Base-by-base conservation (phyloP, 805 yeast species). In the Priceomyces medius region DNA sequence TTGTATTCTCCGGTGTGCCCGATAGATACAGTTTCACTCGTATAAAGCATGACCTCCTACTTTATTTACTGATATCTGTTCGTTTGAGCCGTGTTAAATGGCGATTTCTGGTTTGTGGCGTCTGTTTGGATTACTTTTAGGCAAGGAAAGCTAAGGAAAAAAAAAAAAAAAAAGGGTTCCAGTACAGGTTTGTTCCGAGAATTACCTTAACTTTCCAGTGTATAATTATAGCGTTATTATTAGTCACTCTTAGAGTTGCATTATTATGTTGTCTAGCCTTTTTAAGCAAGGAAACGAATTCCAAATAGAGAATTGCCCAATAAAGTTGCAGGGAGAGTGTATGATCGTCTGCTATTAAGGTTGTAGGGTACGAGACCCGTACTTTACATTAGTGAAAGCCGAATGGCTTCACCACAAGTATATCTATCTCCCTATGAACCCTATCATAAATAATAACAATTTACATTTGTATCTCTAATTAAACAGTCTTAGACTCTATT, bases 51-150 rank as follows among this genome's bases (percentile, higher is more conserved):
- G 18, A 5, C 17, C 14, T 8, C 31, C 31, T 4, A 4, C 4
- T 27, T 27, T 27, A 27, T 13, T 27, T 27, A 27, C 4, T 27
- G 16, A 27, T 8, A n/a, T n/a, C n/a, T n/a, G n/a, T n/a, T n/a
- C 14, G 4, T n/a, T 27, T 27, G 8, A 27, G 14, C 14, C 8
- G 27, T 23, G 27, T 23, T 23, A 9, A 52, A 21, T 3, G 28
- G 23, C 4, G 44, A 43, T 10, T 31, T 29, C 17, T 36, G 20
- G 7, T 33, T 29, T n/a, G 40, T 42, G 16, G n/a, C n/a, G n/a
- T n/a, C n/a, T n/a, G n/a, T n/a, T n/a, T 45, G 48, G 17, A 37
- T 31, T 50, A 53, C 48, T 27, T 13, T 26, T 38, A 32, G 24
- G 29, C 14, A 16, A 18, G n/a, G 35, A 32, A 32, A 31, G n/a